Base-by-base conservation (phyloP, 805 yeast species). In the Naumovozyma baii region DNA sequence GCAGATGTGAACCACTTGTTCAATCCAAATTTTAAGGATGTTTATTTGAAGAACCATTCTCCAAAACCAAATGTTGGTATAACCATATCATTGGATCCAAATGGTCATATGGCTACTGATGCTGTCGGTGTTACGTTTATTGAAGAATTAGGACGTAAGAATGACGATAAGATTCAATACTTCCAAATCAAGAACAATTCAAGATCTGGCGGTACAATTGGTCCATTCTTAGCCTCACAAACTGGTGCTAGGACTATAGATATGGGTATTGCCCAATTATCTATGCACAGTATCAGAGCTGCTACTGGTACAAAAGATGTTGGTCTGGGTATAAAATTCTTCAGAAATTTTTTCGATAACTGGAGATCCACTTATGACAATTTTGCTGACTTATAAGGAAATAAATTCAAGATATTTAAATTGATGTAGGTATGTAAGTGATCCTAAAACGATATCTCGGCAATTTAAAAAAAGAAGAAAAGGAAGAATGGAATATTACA, bases 141-240 rank as follows among this genome's bases (percentile, higher is more conserved):
- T 36, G 83, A 82, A 59, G 80, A 80, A 51, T 57, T 85, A 46
- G 94, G 86, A 2, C 65, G 73, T 42, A 55, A 64, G 39, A 78
- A 83, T 44, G 80, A 69, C 37, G 86, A 82, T 56, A 63, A 66
- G 39, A 48, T 85, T 20, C 95, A 86, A 63, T 78, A 76, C 62
- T 84, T 84, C 77, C 95, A 85, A 55, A 81, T 83, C 58, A 75
- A 92, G 61, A 85, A 86, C 63, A 88, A 80, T 57, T 73, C 83
- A 13, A 74, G 92, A 56, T 79, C 87, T 1, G 95, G 95, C 25
- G 94, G 94, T 31, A 84, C 95, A 19, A 83, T 86, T 55, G 95
- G 95, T 0, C 95, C 85, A 17, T 68, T 72, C 9, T 65, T 79
- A 39, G 66, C 83, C 13, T 62, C 73, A 31, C 74, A 70, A 46